Percentiles rank a stretch among this genome's conserved stretches.
Evolutionary conservation across 768 basidiomycete species (phyloP).

Genomic region (Lactarius quietus): DNA sequence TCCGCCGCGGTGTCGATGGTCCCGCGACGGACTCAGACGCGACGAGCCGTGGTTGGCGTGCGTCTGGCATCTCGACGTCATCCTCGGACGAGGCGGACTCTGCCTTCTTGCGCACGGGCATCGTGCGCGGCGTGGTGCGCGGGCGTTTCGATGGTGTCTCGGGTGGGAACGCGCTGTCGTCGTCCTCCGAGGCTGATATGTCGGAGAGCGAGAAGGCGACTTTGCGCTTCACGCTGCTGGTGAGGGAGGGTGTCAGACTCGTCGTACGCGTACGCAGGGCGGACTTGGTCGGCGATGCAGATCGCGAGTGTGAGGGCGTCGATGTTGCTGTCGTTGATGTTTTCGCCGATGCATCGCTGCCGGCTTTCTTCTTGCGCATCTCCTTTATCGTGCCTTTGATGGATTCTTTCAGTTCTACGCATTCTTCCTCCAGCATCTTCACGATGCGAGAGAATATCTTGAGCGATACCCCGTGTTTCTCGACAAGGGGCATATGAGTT

Average conservation of each 20-base stretch:
- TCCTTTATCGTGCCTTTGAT: conserved; percentile 5
- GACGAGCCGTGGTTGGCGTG: not conserved
- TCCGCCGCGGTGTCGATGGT: conserved; percentile 23
- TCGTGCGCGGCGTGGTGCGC: conserved; percentile 11
- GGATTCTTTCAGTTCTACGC: conserved; percentile 10
- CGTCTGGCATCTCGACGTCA: conserved; percentile 17
- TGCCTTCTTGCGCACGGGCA: conserved; percentile 14
- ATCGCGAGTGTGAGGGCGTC: conserved; percentile 14
- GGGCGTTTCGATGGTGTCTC: conserved; percentile 24
- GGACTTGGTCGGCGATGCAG: conserved; percentile 23
- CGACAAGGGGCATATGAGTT: not conserved
- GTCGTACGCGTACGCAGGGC: conserved; percentile 17
- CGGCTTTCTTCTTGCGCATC: conserved; percentile 13
- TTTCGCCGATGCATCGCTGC: not conserved
- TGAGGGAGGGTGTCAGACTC: conserved; percentile 4
- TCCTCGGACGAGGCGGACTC: conserved; percentile 7
- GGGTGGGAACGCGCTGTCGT: conserved; percentile 8
- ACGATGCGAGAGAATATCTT: conserved; percentile 2
- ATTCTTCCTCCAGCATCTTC: conserved; percentile 16
- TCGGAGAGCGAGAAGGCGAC: conserved; percentile 21
- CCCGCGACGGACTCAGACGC: conserved; percentile 20
- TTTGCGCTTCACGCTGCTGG: conserved; percentile 19
- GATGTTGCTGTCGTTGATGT: not conserved
- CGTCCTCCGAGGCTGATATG: conserved; percentile 9
- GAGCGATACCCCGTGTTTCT: conserved; percentile 8